Evolutionary conservation across 2,329 filamentous ascomycete species (phyloP).

Genomic region (Colletotrichum agaves): DNA sequence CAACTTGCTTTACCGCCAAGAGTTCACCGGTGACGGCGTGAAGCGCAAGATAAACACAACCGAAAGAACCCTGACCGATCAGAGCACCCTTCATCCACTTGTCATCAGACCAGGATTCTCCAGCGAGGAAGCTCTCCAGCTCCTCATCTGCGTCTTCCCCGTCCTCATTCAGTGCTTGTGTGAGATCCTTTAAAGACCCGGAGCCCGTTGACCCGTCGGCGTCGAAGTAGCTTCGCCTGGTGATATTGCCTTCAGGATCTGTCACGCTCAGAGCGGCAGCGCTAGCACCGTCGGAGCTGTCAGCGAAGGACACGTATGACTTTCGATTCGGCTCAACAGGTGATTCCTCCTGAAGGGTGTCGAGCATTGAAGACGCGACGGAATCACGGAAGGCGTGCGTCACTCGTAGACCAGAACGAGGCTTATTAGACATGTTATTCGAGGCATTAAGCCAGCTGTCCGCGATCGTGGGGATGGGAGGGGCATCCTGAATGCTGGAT

Average conservation of each 20-base stretch:
- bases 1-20: conserved; percentile 98
- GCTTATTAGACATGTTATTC: conserved; percentile 64
- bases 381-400: conserved; percentile 83
- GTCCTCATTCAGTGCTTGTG: conserved; percentile 86
- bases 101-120: conserved; percentile 94
- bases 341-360: conserved; percentile 91
- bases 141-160: conserved; percentile 93
- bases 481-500: conserved; percentile 91
- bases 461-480: conserved; percentile 94
- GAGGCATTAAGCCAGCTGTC: conserved; percentile 85
- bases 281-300: conserved; percentile 75
- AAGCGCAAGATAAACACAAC: conserved; percentile 92
- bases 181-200: conserved; percentile 84
- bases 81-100: conserved; percentile 99
- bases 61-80: conserved; percentile 97
- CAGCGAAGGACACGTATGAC: conserved; percentile 91
- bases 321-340: conserved; percentile 88
- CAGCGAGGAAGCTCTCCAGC: conserved; percentile 87
- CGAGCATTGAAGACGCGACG: conserved; percentile 86
- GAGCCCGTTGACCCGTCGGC: conserved; percentile 77
- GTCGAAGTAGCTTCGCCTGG: conserved; percentile 85
- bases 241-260: conserved; percentile 78
- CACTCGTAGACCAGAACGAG: conserved; percentile 53
- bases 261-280: conserved; percentile 71
- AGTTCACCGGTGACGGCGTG: conserved; percentile 97